Evolutionary conservation across 1,139 yeast genomes (phyloP), one percentile per base, ranked within the genome.

Genomic region (Yamadazyma spencermartinsiae): DNA sequence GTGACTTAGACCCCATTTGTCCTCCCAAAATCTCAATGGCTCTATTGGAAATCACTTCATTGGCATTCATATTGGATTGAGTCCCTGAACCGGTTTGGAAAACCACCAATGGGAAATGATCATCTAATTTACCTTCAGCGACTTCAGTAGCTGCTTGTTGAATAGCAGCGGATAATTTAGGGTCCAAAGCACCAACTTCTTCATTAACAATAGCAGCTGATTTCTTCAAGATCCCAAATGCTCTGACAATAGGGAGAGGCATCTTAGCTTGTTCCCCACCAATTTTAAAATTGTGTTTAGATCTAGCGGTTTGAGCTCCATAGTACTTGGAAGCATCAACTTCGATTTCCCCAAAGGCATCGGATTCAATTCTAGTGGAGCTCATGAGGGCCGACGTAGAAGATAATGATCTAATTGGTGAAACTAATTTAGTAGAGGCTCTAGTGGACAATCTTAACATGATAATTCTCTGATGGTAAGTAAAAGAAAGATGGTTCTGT

Each of bases 71-170:
- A 76, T 92, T 92, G 49, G 95, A 84, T 71, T 92, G 98, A 45
- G 98, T 92, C 63, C 98, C 98, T 14, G 96, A 87, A 42, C 98
- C 98, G 43, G 98, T 92, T 74, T 92, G 98, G 82, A 87, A 92
- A 35, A 92, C 97, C 46, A 92, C 98, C 63, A 92, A 77, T 43
- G 98, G 98, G 82, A 92, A 92, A 64, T 94, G 96, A 51, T 85
- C 96, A 49, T 82, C 79, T 61, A 92, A 79, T 65, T 89, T 86
- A 51, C 98, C 98, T 53, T 83, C 87, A 39, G 86, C 75, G 34
- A 92, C 98, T 67, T 92, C 98, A 54, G 88, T 84, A 40, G 98
- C 98, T 39, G 98, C 98, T 61, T 82, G 76, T 68, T 86, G 84
- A 59, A 92, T 92, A 40, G 96, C 96, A 35, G 69, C 70, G 12